Evolutionary conservation across 768 basidiomycete species (phyloP).

Genomic region (Lactifluus subvellereus): DNA sequence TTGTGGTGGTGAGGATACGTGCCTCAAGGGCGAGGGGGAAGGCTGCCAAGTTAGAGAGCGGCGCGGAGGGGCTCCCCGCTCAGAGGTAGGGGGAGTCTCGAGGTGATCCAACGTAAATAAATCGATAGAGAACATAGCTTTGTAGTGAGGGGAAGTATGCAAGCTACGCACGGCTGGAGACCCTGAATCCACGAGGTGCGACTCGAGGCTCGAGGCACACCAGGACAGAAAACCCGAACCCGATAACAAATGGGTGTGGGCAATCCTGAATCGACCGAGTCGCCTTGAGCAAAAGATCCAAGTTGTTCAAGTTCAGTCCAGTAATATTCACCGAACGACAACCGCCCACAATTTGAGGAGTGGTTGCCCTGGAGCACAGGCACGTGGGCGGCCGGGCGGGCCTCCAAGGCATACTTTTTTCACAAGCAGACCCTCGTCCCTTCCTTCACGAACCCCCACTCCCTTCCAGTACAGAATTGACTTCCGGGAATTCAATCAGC

Average conservation of each 20-base stretch:
- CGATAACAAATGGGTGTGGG: background rate
- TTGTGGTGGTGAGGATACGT: constrained; percentile 1
- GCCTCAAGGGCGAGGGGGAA: constrained; percentile 14
- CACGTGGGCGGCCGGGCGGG: background rate
- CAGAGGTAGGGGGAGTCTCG: constrained; percentile 1
- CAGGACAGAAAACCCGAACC: too few species aligned
- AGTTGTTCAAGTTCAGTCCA: too few species aligned
- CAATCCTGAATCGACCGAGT: background rate
- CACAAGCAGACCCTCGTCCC: background rate
- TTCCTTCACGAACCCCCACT: background rate
- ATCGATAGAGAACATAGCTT: constrained; percentile 10
- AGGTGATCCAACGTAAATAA: constrained; percentile 1
- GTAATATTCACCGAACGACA: too few species aligned
- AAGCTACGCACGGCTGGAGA: background rate
- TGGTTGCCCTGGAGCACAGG: background rate
- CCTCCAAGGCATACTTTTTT: background rate
- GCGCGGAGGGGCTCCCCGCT: background rate
- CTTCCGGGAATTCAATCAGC: constrained; percentile 15
- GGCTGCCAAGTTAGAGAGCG: constrained; percentile 21
- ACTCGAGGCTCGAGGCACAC: background rate
- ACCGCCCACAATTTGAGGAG: background rate
- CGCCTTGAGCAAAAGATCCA: background rate
- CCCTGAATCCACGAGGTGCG: constrained; percentile 4
- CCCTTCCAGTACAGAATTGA: background rate
- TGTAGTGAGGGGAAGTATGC: background rate